These are phyloP conservation scores for Syncephalastrum sp. DNA, from an alignment of 371 early-diverging fungal genomes.

Conservation along the genomic window DNA sequence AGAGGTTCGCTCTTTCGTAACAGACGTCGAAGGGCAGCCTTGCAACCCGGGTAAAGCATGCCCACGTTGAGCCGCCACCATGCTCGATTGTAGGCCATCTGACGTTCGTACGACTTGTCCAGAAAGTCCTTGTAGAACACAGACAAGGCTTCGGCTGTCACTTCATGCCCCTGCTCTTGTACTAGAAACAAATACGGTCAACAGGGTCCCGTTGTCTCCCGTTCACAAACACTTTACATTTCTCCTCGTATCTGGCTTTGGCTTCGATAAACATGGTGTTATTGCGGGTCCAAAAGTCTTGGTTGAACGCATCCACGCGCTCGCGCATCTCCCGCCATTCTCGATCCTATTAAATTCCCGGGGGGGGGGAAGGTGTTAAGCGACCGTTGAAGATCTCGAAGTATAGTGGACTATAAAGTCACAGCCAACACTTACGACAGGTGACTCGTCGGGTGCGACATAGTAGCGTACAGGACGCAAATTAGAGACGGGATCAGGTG, in stretches of 20 bases:
- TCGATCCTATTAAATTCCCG: slow-evolving; percentile 29
- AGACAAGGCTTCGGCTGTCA: slow-evolving; percentile 73
- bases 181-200: slow-evolving; percentile 20
- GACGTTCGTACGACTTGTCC: slow-evolving; percentile 66
- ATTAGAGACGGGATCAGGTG: slow-evolving; percentile 71
- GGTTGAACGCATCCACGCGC: slow-evolving; percentile 61
- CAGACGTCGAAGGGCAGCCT: slow-evolving; percentile 51
- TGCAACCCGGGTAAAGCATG: slow-evolving; percentile 68
- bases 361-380: too few relatives aligned
- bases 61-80: slow-evolving; percentile 75
- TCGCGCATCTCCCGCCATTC: slow-evolving; percentile 58
- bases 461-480: slow-evolving; percentile 69
- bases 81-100: slow-evolving; percentile 72
- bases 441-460: slow-evolving; percentile 58
- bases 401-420: too few relatives aligned
- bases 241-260: slow-evolving; percentile 64
- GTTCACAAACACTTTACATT: slow-evolving; percentile 35
- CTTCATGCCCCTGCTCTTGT: slow-evolving; percentile 36
- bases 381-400: too few relatives aligned
- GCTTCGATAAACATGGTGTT: slow-evolving; percentile 67
- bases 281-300: slow-evolving; percentile 76
- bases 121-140: slow-evolving; percentile 78
- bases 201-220: too few relatives aligned
- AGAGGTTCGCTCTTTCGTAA: slow-evolving; percentile 30
- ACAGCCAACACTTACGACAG: slow-evolving; percentile 29